Base-by-base conservation (phyloP, 345 rosid genomes). In the Syzygium jambos region DNA sequence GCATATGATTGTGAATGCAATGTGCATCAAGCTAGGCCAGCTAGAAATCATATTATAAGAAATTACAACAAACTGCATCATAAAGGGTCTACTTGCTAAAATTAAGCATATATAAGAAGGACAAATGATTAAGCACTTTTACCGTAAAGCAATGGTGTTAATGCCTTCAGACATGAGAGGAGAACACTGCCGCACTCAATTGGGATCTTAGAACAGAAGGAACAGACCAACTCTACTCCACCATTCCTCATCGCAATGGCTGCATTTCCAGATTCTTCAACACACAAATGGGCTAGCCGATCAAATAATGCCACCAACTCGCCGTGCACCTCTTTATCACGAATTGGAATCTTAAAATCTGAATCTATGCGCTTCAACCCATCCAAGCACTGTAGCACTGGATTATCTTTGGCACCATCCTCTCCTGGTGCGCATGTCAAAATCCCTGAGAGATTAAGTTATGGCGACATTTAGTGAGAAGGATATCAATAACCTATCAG, bases 381-480 rank as follows among this genome's bases (percentile, higher is more conserved):
- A 51, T 93, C 95, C 89, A 96, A 89, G 90, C 96, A 93, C 85
- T 89, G 93, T 68, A 96, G 88, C 63, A 95, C 92, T 0, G 98
- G 98, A 86, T 95, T 93, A 27, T 93, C 96, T 87, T 88, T 91
- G 15, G 92, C 90, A 54, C 92, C 94, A 51, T 90, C 89, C 86
- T 97, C 97, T 57, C 98, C 98, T 0, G 97, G 98, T 63, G 94
- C 89, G 84, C 94, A 93, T 14, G 94, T 95, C 49, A 97, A 93
- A 63, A 97, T 95, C 88, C 99, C 98, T 96, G 80, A 84, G 78
- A 53, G 51, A 51, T n/a, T 22, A n/a, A 27, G 22, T 52, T 54
- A 46, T 21, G 3, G 55, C 83, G 29, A 84, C 38, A 51, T 43
- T 85, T n/a, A 41, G 57, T 57, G 38, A 87, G 11, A 59, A 83